Percentiles rank a stretch among this genome's conserved stretches.
These are phyloP conservation scores for Blastocystis sp. DNA, from an alignment of 352 stramenopile genomes.

Conservation along the genomic window DNA sequence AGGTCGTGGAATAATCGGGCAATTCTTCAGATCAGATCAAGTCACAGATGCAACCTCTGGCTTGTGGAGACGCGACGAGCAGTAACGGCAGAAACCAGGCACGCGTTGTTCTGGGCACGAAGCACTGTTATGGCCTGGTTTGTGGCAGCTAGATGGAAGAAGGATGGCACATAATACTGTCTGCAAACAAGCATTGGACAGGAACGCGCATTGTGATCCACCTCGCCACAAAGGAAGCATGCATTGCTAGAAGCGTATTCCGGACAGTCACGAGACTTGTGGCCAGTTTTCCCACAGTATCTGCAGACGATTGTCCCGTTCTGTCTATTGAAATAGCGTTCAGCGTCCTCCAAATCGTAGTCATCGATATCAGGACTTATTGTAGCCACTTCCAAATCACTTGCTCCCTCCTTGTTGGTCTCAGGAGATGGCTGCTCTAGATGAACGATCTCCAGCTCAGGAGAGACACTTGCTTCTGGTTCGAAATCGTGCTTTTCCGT, in stretches of 20 bases:
- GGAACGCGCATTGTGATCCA: neutral
- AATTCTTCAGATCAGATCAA: neutral
- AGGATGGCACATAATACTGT: neutral
- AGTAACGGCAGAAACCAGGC: neutral
- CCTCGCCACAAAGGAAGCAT: neutral
- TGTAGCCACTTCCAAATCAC: neutral
- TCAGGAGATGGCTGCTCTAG: no score
- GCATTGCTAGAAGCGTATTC: neutral
- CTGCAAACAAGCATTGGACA: neutral
- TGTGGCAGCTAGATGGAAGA: neutral
- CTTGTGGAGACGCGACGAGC: conserved; percentile 21
- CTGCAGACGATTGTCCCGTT: neutral
- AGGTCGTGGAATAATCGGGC: conserved; percentile 2
- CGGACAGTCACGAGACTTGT: neutral
- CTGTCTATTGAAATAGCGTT: conserved; percentile 28
- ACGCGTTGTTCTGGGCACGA: neutral
- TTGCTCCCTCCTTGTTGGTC: neutral
- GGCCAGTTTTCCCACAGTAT: neutral
- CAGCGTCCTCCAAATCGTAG: conserved; percentile 3
- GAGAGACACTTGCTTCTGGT: neutral
- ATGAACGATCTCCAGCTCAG: neutral
- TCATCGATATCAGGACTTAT: neutral
- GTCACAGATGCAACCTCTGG: neutral
- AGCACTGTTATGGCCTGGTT: neutral
- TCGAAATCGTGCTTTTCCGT: neutral